A percentile compares a stretch with the other conserved stretches of the same genome.
Conservation (phyloP, 768 basidiomycete genomes). For the Hirschioporus abietinus region DNA sequence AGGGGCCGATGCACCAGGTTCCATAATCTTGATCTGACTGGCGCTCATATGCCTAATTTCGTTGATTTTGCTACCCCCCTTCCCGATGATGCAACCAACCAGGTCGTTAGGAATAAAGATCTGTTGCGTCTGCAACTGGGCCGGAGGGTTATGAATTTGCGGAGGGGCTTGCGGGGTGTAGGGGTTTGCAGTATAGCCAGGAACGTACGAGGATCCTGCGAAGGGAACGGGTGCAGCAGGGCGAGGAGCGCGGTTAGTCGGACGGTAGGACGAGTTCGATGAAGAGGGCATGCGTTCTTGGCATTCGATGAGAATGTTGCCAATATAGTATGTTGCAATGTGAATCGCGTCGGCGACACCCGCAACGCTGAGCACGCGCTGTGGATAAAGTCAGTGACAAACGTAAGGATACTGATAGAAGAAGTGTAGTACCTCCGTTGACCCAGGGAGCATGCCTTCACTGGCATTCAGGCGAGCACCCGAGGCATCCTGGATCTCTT, state of each 20-base stretch:
- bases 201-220: constrained; percentile 63
- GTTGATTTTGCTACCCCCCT: constrained; percentile 97
- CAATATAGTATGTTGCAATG: constrained; percentile 99
- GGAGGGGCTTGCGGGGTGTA: constrained; percentile 27
- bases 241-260: constrained; percentile 44
- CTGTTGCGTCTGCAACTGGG: constrained; percentile 90
- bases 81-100: constrained; percentile 96
- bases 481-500: constrained; percentile 98
- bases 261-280: constrained; percentile 60
- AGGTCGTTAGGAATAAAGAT: constrained; percentile 98
- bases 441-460: constrained; percentile 97
- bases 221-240: constrained; percentile 26
- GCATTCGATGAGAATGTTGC: constrained; percentile 93
- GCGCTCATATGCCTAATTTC: constrained; percentile 95
- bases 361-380: constrained; percentile 97
- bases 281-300: constrained; percentile 78
- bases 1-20: constrained; percentile 77
- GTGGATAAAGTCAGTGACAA: constrained; percentile 16
- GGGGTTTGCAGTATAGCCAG: constrained; percentile 49
- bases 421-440: constrained; percentile 77
- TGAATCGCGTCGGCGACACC: constrained; percentile 99
- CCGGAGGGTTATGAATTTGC: constrained; percentile 41
- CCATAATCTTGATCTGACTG: constrained; percentile 98
- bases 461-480: constrained; percentile 95
- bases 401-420: constrained; percentile 9